phyloP scores from a whole-genome alignment of 1,284 basidiomycete genomes.

The Ganoderma boninense region DNA sequence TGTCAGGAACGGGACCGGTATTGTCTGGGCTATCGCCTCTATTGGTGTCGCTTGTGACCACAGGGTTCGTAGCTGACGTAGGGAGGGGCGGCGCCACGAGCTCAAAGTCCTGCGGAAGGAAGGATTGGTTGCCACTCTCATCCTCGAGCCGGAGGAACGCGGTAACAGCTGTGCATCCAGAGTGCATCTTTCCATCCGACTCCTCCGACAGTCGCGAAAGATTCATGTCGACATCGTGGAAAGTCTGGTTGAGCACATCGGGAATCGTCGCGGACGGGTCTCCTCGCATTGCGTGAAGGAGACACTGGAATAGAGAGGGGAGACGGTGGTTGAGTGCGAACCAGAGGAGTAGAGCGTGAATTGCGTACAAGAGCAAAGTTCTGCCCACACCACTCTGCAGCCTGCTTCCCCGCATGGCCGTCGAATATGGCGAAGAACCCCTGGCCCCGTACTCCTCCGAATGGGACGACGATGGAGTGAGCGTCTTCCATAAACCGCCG shows the following conservation, averaged over 20 bases:
- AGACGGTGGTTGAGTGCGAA: conserved; percentile 15
- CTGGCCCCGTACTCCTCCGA: conserved; percentile 90
- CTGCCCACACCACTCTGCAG: conserved; percentile 98
- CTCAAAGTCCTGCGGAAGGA: conserved; percentile 50
- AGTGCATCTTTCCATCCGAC: conserved; percentile 90
- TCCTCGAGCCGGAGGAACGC: conserved; percentile 97
- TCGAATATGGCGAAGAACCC: conserved; percentile 99
- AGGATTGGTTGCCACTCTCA: conserved; percentile 70
- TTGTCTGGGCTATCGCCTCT: neutral
- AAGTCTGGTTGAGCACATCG: conserved; percentile 92
- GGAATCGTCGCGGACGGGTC: conserved; percentile 62
- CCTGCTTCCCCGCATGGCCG: conserved; percentile 98
- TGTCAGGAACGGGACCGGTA: neutral
- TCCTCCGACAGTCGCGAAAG: conserved; percentile 86
- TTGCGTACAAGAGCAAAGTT: conserved; percentile 90
- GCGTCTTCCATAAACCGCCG: conserved; percentile 98
- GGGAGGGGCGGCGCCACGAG: conserved; percentile 42
- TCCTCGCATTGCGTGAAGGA: conserved; percentile 38
- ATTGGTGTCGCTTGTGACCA: conserved; percentile 26
- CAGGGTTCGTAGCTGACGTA: conserved; percentile 16
- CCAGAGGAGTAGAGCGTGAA: conserved; percentile 12
- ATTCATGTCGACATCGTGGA: conserved; percentile 88
- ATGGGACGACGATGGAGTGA: conserved; percentile 96
- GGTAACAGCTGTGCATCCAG: conserved; percentile 98
- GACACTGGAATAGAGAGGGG: conserved; percentile 33